A percentile compares a stretch with the other conserved stretches of the same genome.
These are phyloP conservation scores for Circinella minor DNA, from an alignment of 371 early-diverging fungal genomes.

Conservation along the genomic window DNA sequence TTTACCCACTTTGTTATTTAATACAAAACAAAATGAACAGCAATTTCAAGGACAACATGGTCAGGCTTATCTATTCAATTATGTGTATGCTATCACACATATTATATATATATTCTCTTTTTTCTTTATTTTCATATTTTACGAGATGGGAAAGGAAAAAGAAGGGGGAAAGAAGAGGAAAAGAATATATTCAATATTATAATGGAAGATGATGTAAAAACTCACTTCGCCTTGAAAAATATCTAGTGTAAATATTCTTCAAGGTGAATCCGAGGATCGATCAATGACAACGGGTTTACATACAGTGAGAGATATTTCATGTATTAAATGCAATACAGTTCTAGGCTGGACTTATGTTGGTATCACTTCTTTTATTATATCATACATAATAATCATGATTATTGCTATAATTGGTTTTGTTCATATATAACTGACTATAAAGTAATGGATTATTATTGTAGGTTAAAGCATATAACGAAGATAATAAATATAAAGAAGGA, in stretches of 20 bases:
- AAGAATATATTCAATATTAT: too few species aligned
- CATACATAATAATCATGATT: background rate
- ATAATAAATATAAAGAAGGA: slow-evolving; percentile 79
- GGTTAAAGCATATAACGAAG: slow-evolving; percentile 63
- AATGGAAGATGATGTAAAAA: background rate
- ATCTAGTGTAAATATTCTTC: slow-evolving; percentile 63
- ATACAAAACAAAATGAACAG: slow-evolving; percentile 29
- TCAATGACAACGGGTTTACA: slow-evolving; percentile 76
- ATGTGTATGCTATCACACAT: slow-evolving; percentile 52
- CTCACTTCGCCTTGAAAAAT: background rate
- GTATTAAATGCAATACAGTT: slow-evolving; percentile 58
- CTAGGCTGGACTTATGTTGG: slow-evolving; percentile 80
- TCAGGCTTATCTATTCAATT: slow-evolving; percentile 67
- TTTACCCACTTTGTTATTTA: background rate
- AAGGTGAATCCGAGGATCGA: slow-evolving; percentile 63
- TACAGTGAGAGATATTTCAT: slow-evolving; percentile 69
- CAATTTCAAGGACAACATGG: slow-evolving; percentile 73
- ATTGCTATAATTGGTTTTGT: too few species aligned
- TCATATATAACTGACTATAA: too few species aligned
- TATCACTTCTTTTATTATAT: background rate
- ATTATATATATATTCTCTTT: background rate
- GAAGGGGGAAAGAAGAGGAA: background rate
- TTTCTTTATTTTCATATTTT: too few species aligned
- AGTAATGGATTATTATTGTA: slow-evolving; percentile 6
- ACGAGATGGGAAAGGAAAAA: background rate